These are phyloP conservation scores for Rhodotorula sp. DNA, from an alignment of 1,284 basidiomycete species.

Conservation along the genomic window DNA sequence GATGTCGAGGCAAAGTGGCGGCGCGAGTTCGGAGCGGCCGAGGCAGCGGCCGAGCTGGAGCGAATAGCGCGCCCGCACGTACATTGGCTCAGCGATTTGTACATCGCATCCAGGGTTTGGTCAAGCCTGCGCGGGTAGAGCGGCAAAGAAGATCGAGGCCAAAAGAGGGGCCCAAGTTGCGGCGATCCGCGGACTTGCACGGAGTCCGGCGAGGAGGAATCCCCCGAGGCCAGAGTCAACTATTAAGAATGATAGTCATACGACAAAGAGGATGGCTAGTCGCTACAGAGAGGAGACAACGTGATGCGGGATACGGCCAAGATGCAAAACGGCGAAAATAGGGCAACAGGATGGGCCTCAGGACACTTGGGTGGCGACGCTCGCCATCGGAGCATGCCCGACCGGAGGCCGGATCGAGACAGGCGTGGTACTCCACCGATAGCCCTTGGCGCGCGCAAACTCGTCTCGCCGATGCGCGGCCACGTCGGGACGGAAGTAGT, in stretches of 20 bases:
- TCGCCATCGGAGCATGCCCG: neutral
- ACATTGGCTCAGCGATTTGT: neutral
- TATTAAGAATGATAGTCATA: no score
- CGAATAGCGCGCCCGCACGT: neutral
- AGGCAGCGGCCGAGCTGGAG: neutral
- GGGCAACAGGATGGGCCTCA: neutral
- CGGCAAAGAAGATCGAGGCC: no score
- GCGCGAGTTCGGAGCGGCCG: neutral
- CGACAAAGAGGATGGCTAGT: no score
- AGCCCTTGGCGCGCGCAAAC: conserved; percentile 29
- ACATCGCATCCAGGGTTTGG: no score
- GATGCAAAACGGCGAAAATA: neutral
- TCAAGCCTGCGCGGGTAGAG: no score
- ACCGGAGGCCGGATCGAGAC: neutral
- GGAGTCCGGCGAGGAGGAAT: no score
- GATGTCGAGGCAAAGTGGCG: neutral
- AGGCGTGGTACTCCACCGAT: conserved; percentile 12
- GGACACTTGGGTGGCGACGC: neutral
- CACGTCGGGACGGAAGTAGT: conserved; percentile 57
- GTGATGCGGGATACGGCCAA: no score
- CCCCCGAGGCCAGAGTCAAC: no score
- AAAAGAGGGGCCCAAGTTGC: no score
- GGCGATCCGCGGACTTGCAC: no score
- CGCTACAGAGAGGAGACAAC: no score
- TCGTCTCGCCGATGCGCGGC: conserved; percentile 22